phyloP scores from a whole-genome alignment of 208 protist genomes.

The Wallacemonas sp. region DNA sequence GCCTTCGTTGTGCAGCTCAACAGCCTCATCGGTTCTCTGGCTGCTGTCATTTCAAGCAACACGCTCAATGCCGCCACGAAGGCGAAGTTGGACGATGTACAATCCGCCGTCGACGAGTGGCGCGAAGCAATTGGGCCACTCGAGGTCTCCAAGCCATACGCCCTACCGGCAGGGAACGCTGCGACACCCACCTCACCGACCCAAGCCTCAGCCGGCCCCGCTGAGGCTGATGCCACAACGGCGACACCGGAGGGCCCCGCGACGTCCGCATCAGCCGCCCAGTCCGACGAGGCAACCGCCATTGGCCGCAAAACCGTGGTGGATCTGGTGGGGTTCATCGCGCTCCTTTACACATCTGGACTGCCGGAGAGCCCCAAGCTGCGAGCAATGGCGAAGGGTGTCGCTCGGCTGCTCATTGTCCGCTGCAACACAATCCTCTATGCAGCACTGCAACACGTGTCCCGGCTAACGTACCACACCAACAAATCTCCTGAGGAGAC shows the following conservation, averaged over 20 bases:
- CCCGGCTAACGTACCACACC: slow-evolving; percentile 40
- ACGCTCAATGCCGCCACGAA: slow-evolving; percentile 40
- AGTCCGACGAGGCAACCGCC: neutral
- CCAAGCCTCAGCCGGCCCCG: neutral
- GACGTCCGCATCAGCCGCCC: neutral
- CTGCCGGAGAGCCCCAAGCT: slow-evolving; percentile 60
- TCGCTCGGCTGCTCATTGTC: slow-evolving; percentile 59
- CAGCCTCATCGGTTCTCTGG: slow-evolving; percentile 57
- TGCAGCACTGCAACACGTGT: slow-evolving; percentile 61
- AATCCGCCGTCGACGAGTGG: slow-evolving; percentile 49
- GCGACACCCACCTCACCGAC: neutral
- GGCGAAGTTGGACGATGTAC: slow-evolving; percentile 48
- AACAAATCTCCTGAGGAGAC: neutral
- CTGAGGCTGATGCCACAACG: neutral
- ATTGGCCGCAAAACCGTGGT: slow-evolving; percentile 36
- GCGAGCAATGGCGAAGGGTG: slow-evolving; percentile 54
- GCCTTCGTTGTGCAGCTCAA: slow-evolving; percentile 81
- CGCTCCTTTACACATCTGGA: slow-evolving; percentile 45
- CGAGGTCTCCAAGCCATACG: slow-evolving; percentile 23
- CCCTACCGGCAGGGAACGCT: neutral
- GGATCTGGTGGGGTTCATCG: slow-evolving; percentile 61
- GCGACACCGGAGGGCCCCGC: neutral
- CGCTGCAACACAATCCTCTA: slow-evolving; percentile 73
- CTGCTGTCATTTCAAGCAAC: slow-evolving; percentile 37
- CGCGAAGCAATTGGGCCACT: slow-evolving; percentile 41